These are phyloP conservation scores for Termitomyces sp. DNA, from an alignment of 768 basidiomycete species.

Conservation along the genomic window DNA sequence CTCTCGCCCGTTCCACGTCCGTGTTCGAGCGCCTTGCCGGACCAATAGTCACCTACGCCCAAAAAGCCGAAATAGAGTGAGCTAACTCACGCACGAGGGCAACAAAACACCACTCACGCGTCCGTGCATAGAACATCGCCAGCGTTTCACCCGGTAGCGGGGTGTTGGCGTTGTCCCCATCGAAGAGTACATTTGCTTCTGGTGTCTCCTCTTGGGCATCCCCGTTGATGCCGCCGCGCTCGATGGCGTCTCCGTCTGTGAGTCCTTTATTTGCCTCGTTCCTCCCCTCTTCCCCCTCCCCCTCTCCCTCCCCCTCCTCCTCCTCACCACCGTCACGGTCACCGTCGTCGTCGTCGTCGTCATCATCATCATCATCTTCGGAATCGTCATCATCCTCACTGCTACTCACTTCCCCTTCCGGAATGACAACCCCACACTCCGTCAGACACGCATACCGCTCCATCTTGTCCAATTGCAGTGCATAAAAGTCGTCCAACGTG, in stretches of 20 bases:
- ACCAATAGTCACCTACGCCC: background rate
- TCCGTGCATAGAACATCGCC: background rate
- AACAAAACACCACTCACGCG: background rate
- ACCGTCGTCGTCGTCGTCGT: constrained; percentile 22
- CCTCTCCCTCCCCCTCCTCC: constrained; percentile 20
- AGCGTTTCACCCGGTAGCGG: background rate
- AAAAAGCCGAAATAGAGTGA: too few species aligned
- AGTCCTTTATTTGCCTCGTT: background rate
- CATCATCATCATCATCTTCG: constrained; percentile 26
- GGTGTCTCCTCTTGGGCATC: constrained; percentile 19
- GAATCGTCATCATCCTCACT: constrained; percentile 16
- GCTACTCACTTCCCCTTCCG: background rate
- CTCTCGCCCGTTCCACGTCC: background rate
- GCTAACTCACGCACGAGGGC: too few species aligned
- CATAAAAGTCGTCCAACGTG: background rate
- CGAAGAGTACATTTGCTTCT: background rate
- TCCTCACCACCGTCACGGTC: constrained; percentile 27
- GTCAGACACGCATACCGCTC: constrained; percentile 13
- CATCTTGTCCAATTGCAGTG: background rate
- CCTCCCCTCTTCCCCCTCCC: background rate
- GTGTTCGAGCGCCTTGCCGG: background rate
- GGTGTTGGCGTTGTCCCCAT: background rate
- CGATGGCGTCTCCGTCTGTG: background rate
- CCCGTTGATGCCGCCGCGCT: background rate
- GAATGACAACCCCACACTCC: background rate